Evolutionary conservation across 192 early-diverging fungal species (phyloP).

Genomic region (Coemansia guatemalensis): DNA sequence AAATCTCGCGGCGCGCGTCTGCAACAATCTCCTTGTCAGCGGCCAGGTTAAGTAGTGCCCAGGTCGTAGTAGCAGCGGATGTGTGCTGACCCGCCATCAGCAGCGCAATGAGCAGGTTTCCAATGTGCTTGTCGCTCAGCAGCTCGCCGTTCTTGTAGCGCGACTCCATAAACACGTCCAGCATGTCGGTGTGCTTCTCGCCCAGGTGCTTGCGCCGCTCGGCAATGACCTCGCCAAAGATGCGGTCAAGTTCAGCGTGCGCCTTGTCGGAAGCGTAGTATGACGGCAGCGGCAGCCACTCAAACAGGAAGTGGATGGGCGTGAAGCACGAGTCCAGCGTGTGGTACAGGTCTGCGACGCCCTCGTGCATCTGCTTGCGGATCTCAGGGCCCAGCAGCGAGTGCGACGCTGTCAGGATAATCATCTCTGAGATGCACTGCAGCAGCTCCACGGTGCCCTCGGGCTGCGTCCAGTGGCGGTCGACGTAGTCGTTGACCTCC

Average conservation of each 20-base stretch:
- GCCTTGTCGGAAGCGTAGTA: conserved; percentile 87
- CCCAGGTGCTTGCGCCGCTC: conserved; percentile 62
- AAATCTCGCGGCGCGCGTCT: conserved; percentile 75
- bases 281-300: conserved; percentile 85
- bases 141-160: conserved; percentile 87
- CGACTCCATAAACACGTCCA: conserved; percentile 80
- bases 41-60: conserved; percentile 89
- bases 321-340: conserved; percentile 92
- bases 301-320: conserved; percentile 93
- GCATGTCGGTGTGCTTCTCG: conserved; percentile 70
- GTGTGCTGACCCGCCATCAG: conserved; percentile 99
- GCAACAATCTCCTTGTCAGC: conserved; percentile 67
- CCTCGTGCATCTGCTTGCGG: conserved; percentile 74
- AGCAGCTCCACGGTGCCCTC: conserved; percentile 68
- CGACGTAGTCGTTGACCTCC: conserved; percentile 80
- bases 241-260: conserved; percentile 73
- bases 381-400: conserved; percentile 96
- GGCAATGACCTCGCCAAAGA: conserved; percentile 80
- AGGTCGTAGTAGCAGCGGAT: conserved; percentile 85
- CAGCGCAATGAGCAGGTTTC: conserved; percentile 96
- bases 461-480: conserved; percentile 59
- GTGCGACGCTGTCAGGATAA: conserved; percentile 91
- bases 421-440: conserved; percentile 82
- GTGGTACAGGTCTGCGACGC: conserved; percentile 90
- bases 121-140: conserved; percentile 80